phyloP scores from a whole-genome alignment of 2,329 filamentous ascomycete species.

The Leptographium galeiforme region DNA sequence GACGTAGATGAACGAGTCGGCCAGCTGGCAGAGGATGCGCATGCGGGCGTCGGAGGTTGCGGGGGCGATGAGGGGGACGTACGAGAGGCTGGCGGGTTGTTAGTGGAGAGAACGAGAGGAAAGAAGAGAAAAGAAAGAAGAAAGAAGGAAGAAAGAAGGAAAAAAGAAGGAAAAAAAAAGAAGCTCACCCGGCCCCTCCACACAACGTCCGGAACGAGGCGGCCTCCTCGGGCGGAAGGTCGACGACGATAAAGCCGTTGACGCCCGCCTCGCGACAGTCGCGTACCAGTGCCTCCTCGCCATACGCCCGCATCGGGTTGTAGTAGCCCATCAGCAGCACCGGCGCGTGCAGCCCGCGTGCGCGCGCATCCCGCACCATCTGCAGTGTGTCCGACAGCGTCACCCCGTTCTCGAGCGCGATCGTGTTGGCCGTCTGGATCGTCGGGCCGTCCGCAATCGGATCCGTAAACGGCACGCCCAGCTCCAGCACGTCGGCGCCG shows the following conservation, averaged over 20 bases:
- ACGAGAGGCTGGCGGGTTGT: conserved; percentile 54
- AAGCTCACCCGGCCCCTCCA: conserved; percentile 54
- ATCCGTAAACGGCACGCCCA: conserved; percentile 93
- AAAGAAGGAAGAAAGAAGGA: not conserved
- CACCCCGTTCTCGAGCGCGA: conserved; percentile 78
- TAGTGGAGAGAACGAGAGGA: too few species aligned
- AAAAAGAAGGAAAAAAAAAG: not conserved
- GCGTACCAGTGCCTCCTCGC: conserved; percentile 74
- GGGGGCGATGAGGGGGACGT: conserved; percentile 92
- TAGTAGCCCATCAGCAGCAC: conserved; percentile 98
- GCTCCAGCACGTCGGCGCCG: conserved; percentile 87
- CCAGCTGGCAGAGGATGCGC: conserved; percentile 90
- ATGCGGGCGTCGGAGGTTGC: conserved; percentile 86
- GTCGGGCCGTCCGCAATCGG: conserved; percentile 96
- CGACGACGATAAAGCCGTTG: conserved; percentile 95
- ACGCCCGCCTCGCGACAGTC: conserved; percentile 76
- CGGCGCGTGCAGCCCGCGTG: conserved; percentile 63
- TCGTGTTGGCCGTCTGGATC: conserved; percentile 87
- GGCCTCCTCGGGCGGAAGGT: conserved; percentile 91
- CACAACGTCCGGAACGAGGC: conserved; percentile 81
- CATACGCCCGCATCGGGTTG: conserved; percentile 88
- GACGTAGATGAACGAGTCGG: conserved; percentile 97
- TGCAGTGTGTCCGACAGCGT: conserved; percentile 66
- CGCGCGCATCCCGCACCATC: conserved; percentile 71
- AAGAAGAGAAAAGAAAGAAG: not conserved